Percentiles rank a stretch among this genome's conserved stretches.
Conservation (phyloP, 345 rosid species). For the Euclidium syriacum region DNA sequence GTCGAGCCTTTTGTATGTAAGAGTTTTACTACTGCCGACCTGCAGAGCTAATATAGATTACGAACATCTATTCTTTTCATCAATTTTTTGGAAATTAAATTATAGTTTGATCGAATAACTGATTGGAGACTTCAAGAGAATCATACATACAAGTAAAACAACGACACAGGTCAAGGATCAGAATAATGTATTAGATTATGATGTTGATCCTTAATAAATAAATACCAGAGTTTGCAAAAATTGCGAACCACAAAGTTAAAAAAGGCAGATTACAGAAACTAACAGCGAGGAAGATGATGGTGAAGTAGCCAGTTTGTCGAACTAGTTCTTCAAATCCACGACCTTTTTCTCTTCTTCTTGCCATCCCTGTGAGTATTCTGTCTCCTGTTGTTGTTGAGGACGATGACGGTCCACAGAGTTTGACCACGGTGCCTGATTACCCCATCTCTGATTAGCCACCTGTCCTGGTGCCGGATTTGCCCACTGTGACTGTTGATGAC, state of each 20-base stretch:
- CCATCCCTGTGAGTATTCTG: constrained; percentile 13
- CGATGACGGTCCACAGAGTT: constrained; percentile 19
- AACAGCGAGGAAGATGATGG: not conserved
- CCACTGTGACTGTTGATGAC: constrained; percentile 30
- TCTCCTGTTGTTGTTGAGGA: constrained; percentile 23
- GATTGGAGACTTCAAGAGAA: not conserved
- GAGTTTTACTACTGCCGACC: constrained; percentile 24
- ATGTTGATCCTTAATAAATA: not conserved
- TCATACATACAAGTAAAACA: not conserved
- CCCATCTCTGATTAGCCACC: constrained; percentile 11
- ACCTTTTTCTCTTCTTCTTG: constrained; percentile 26
- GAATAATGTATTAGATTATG: constrained; percentile 3
- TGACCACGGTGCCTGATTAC: constrained; percentile 21
- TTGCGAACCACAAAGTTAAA: constrained; percentile 16
- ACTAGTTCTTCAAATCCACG: constrained; percentile 21
- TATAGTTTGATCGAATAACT: not conserved
- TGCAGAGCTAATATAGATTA: constrained; percentile 19
- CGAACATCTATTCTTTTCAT: constrained; percentile 1
- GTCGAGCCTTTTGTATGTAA: constrained; percentile 31
- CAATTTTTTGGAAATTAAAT: constrained; percentile 1
- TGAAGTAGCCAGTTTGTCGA: not conserved
- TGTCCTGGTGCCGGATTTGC: not conserved
- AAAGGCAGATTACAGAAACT: not conserved
- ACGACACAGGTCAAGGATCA: not conserved
- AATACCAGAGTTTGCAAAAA: constrained; percentile 9